These are phyloP conservation scores for Verticillium albo-atrum DNA, from an alignment of 2,329 filamentous ascomycete species.

Conservation along the genomic window DNA sequence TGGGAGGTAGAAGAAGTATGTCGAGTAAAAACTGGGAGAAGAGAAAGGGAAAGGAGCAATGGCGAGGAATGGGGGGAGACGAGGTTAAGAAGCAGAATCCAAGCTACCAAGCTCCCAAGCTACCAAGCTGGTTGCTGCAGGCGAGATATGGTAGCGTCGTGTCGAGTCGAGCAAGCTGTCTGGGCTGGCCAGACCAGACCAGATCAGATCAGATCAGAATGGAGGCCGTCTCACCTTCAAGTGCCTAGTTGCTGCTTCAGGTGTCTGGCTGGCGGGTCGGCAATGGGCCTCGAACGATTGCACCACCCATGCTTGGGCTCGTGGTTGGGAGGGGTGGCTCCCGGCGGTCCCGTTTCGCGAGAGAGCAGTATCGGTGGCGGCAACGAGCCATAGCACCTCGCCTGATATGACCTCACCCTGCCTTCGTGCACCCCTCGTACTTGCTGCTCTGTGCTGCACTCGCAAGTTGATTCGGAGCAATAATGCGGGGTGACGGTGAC, in stretches of 20 bases:
- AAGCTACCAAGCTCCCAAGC: not conserved
- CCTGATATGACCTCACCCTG: slow-evolving; percentile 1
- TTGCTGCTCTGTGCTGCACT: not conserved
- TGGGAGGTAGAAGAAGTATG: not conserved
- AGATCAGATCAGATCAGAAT: slow-evolving; percentile 1
- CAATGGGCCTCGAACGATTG: not conserved
- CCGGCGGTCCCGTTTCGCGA: not conserved
- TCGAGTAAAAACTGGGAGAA: not conserved
- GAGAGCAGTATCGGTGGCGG: not conserved
- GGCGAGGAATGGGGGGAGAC: slow-evolving; percentile 3
- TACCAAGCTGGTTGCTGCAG: not conserved
- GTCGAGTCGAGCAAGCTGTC: not conserved
- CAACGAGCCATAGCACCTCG: not conserved
- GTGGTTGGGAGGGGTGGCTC: too few relatives aligned
- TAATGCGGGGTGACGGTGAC: not conserved
- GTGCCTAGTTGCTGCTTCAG: not conserved
- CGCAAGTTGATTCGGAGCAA: not conserved
- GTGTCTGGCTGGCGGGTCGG: not conserved
- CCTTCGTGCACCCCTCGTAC: not conserved
- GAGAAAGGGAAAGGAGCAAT: slow-evolving; percentile 8
- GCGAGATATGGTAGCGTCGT: not conserved
- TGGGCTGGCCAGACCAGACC: not conserved
- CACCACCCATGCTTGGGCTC: not conserved
- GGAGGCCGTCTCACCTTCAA: not conserved
- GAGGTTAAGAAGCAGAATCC: not conserved